These are phyloP conservation scores for Cercospora sp. DNA, from an alignment of 2,329 filamentous ascomycete species.

Conservation along the genomic window DNA sequence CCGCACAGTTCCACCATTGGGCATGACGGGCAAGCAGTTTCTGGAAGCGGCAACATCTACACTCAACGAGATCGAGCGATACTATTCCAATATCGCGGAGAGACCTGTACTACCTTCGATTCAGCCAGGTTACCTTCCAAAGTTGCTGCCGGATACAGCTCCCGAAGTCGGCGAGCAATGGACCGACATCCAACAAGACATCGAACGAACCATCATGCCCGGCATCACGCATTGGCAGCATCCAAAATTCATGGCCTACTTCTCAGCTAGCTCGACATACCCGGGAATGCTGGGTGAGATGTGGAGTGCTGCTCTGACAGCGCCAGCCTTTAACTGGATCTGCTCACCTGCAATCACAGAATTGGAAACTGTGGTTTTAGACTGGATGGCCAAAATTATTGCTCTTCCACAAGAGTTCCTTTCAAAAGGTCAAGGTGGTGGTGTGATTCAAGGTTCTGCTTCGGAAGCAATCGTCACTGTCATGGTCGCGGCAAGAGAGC, in stretches of 20 bases:
- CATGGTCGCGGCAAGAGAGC: conserved; percentile 83
- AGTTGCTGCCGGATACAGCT: conserved; percentile 68
- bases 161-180: conserved; percentile 71
- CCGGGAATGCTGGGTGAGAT: conserved; percentile 88
- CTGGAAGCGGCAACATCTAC: conserved; percentile 72
- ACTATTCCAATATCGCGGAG: conserved; percentile 73
- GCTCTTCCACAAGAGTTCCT: conserved; percentile 71
- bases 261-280: conserved; percentile 77
- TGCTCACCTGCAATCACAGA: conserved; percentile 91
- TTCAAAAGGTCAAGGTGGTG: conserved; percentile 74
- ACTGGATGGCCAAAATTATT: conserved; percentile 82
- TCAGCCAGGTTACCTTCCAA: conserved; percentile 79
- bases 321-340: conserved; percentile 95
- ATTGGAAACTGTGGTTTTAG: conserved; percentile 86
- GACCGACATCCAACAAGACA: conserved; percentile 76
- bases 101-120: conserved; percentile 75
- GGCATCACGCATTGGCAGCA: conserved; percentile 94
- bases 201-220: conserved; percentile 83
- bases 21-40: conserved; percentile 80
- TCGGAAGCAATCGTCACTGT: conserved; percentile 84
- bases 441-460: conserved; percentile 91
- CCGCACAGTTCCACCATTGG: conserved; percentile 37
- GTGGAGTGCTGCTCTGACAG: conserved; percentile 84
- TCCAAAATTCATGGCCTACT: conserved; percentile 95
- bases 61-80: conserved; percentile 81